Evolutionary conservation across 192 early-diverging fungal species (phyloP), one percentile per base, ranked within the genome.

Genomic region (Coemansia sp.): DNA sequence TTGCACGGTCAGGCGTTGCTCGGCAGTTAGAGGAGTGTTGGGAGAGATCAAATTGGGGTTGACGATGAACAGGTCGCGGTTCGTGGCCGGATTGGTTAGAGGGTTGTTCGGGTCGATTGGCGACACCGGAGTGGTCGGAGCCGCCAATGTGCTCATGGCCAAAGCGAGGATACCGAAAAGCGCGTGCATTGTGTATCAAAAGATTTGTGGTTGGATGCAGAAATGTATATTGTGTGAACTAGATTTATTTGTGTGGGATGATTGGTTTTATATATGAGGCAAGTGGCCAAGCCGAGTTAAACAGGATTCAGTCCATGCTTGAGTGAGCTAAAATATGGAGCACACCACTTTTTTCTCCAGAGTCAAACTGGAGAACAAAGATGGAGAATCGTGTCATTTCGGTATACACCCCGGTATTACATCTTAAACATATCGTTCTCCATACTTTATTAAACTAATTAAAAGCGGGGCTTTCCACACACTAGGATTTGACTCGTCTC

Each of bases 61-160:
- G 43, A 62, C 64, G 8, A 80, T 55, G 12, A 62, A 54, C n/a
- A 80, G 77, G 48, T 80, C 71, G 49, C 56, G 59, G 71, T 80
- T 80, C 47, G 68, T 70, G 47, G 61, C 64, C 0, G 77, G 77
- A 52, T 80, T 80, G 56, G 71, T 80, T 39, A 74, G 57, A 1
- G 77, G 71, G 68, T 80, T 80, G 64, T 74, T 64, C 14, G 71
- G 68, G 45, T 80, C 71, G 22, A 80, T 62, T 16, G 77, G 77
- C n/a, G 77, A 64, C 29, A 31, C 6, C 1, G 29, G 29, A 31
- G 59, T 23, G 16, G 64, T 27, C 6, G 68, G 68, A 9, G 68
- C 26, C 16, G 67, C 68, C 50, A 58, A 57, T 2, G 77, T 61
- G 53, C 65, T 62, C 41, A 62, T 64, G 27, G 64, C 64, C 56